Base-by-base conservation (phyloP, 1,139 yeast genomes). In the Hemisphaericaspora xylanilytica region DNA sequence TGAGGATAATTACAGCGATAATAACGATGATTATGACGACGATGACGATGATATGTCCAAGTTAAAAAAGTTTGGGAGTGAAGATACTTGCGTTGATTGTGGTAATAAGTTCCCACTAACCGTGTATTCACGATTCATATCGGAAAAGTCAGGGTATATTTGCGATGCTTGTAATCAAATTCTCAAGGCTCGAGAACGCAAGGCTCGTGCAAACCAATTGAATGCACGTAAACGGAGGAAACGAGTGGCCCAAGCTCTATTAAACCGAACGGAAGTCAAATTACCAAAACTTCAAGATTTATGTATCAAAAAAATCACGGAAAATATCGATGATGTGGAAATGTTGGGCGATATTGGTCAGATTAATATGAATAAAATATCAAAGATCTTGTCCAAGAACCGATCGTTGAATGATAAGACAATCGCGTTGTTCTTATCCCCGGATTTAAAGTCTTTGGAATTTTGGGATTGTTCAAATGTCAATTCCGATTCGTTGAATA, bases 381-480 rank as follows among this genome's bases (percentile, higher is more conserved):
- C 89, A 12, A 74, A 79, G 42, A 90, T 94, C 45, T 62, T 92
- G 26, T 80, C 94, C 25, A 81, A 85, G 42, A 92, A 89, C 58
- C 65, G 98, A 37, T 84, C 92, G 0, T 66, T 92, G 36, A 77
- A 83, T 52, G 79, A 84, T 48, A 65, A 74, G 15, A 89, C 97
- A 0, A 59, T 90, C 55, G 66, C 80, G 35, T 65, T 92, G 35
- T 92, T 92, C 55, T 63, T 92, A 38, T 79, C 80, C 36, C 77
- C 88, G 0, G 68, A 73, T 14, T 59, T 80, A 38, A 74, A 63
- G 41, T 56, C 63, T 3, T 61, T 92, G 30, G 85, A 85, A 48
- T 80, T 92, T 46, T 88, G 96, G 92, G 98, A 92, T 62, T 92
- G 98, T 58, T 88, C 96, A 1, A 81, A 81, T 40, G 74, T 92